These are phyloP conservation scores for Metschnikowia peoriensis DNA, from an alignment of 805 yeast genomes.

Conservation along the genomic window DNA sequence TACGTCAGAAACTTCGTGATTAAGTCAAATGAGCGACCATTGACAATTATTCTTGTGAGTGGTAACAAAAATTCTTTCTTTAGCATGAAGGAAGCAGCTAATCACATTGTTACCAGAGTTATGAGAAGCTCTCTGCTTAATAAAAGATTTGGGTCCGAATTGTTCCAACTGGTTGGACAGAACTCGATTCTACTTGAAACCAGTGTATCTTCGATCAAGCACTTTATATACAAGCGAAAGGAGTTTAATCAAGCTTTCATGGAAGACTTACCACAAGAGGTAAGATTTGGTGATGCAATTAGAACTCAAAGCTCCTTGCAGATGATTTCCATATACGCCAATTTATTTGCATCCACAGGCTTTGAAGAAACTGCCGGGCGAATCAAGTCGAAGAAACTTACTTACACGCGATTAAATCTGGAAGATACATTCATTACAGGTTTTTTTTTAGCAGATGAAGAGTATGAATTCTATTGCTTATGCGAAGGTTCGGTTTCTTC, in stretches of 20 bases:
- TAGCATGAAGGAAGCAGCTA: slow-evolving; percentile 63
- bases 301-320: slow-evolving; percentile 32
- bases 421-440: slow-evolving; percentile 27
- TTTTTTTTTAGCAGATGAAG: slow-evolving; percentile 35
- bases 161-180: slow-evolving; percentile 11
- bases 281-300: slow-evolving; percentile 20
- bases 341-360: slow-evolving; percentile 20
- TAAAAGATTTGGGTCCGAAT: slow-evolving; percentile 24
- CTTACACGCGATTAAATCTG: slow-evolving; percentile 44
- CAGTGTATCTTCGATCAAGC: slow-evolving; percentile 50
- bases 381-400: slow-evolving; percentile 34
- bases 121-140: slow-evolving; percentile 22
- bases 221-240: slow-evolving; percentile 78
- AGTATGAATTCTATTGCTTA: slow-evolving; percentile 38
- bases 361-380: slow-evolving; percentile 22
- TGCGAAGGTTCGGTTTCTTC: slow-evolving; percentile 49
- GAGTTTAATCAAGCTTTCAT: slow-evolving; percentile 63
- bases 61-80: slow-evolving; percentile 79
- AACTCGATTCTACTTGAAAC: slow-evolving; percentile 19
- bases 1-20: slow-evolving; percentile 52
- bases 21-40: slow-evolving; percentile 18
- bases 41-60: slow-evolving; percentile 50
- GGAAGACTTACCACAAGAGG: slow-evolving; percentile 28
- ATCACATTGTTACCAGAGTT: slow-evolving; percentile 43
- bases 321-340: slow-evolving; percentile 36